Conservation (phyloP, 495 filamentous ascomycete genomes). For the Penicillium angulare region DNA sequence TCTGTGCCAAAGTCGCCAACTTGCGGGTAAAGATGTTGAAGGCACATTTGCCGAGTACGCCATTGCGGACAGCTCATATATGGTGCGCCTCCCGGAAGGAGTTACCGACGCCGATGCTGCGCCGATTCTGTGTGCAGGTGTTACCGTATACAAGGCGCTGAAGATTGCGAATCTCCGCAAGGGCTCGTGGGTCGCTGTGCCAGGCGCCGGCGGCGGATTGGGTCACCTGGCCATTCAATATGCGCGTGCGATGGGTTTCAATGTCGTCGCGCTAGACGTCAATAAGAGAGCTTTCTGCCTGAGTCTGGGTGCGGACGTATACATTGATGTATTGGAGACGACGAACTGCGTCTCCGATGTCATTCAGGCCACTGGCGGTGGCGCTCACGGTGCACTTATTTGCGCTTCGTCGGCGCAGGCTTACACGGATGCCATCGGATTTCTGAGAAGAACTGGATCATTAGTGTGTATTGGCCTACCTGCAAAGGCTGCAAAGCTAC, state of each 20-base stretch:
- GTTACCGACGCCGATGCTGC: background rate
- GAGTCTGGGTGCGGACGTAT: conserved; percentile 62
- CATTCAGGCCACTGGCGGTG: conserved; percentile 72
- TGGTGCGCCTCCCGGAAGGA: background rate
- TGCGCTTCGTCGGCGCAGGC: conserved; percentile 83
- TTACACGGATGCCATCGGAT: conserved; percentile 87
- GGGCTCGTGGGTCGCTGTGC: background rate
- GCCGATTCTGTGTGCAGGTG: conserved; percentile 70
- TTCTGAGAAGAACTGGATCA: conserved; percentile 75
- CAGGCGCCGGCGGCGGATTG: background rate
- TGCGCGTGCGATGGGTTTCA: background rate
- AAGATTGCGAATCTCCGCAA: background rate
- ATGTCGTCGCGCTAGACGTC: background rate
- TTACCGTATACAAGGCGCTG: background rate
- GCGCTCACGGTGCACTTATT: conserved; percentile 83
- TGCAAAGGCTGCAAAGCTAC: conserved; percentile 59
- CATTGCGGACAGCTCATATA: background rate
- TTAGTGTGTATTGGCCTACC: conserved; percentile 86
- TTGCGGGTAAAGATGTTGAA: background rate
- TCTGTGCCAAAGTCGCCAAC: background rate
- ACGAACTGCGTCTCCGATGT: conserved; percentile 77
- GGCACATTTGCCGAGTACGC: background rate
- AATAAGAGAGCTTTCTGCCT: background rate
- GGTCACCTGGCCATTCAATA: background rate
- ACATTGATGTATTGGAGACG: conserved; percentile 71